phyloP scores from a whole-genome alignment of 116 monocot species.

The Zostera marina region DNA sequence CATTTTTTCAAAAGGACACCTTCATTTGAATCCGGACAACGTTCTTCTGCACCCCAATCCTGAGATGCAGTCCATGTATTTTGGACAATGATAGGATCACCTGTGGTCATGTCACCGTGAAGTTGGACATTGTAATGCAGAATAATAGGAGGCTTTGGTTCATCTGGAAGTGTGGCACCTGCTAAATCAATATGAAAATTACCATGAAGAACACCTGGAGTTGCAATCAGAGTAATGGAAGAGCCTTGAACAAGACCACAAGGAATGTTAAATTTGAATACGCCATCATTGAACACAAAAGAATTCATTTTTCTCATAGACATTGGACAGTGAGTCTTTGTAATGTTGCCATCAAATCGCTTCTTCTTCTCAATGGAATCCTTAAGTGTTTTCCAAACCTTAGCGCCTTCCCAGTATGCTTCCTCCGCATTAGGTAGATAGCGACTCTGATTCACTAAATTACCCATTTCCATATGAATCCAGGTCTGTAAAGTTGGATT shows the following conservation, averaged over 20 bases:
- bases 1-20: no score
- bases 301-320: constrained; percentile 79
- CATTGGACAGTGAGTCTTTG: constrained; percentile 73
- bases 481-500: constrained; percentile 49
- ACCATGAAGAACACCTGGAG: constrained; percentile 64
- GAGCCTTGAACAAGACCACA: constrained; percentile 94
- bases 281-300: constrained; percentile 26
- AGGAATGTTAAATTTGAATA: constrained; percentile 60
- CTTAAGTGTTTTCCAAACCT: constrained; percentile 66
- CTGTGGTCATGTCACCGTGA: constrained; percentile 77
- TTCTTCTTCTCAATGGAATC: constrained; percentile 45
- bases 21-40: constrained; percentile 52
- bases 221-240: constrained; percentile 82
- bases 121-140: constrained; percentile 85
- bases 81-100: constrained; percentile 92
- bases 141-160: constrained; percentile 74
- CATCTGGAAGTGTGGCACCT: constrained; percentile 64
- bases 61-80: constrained; percentile 72
- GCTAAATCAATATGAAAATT: constrained; percentile 74
- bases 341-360: constrained; percentile 12
- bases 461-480: constrained; percentile 30
- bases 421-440: constrained; percentile 61
- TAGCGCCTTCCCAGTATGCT: constrained; percentile 61
- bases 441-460: constrained; percentile 26
- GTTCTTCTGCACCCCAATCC: constrained; percentile 91